Base-by-base conservation (phyloP, 2,329 filamentous ascomycete species). In the Xylaria sp. region DNA sequence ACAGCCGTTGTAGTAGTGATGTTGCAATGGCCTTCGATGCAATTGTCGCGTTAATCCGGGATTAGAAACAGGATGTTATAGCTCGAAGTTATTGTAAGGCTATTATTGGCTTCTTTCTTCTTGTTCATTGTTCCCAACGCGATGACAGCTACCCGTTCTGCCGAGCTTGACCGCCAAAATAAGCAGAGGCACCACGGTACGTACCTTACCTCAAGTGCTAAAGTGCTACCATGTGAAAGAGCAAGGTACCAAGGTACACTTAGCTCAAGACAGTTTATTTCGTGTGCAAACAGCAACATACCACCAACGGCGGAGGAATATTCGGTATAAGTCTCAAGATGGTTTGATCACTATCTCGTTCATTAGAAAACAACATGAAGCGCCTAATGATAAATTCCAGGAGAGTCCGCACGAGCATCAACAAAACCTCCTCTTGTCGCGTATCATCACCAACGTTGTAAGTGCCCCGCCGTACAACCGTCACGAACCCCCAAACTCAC, bases 381-480 rank as follows among this genome's bases (percentile, higher is more conserved):
- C 44, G 36, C 26, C 73, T 77, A 62, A 76, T 23, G 0, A 6
- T 36, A 10, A 17, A 54, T 36, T 65, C 3, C n/a, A 91, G 95
- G 96, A 99, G 81, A 97, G 93, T 77, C 96, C 96, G 46, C 96
- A 99, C 79, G 96, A 98, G 80, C 94, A 98, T 75, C 96, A 98
- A 85, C 95, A 99, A 85, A 97, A 92, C 77, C 86, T 97, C 62
- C 87, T 99, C 76, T 88, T 98, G 54, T 96, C 93, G 26, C 93
- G 96, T 70, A 97, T 99, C 82, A 97, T 97, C 82, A 96, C 91
- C 78, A 99, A 99, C 78, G 94, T 98, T 77, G 95, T 98, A 87
- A 79, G 93, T 85, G 58, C 33, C 53, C 53, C 53, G 33, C 53
- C 60, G 31, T 72, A 54, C 76, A 70, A 71, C 36, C 40, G 51